Evolutionary conservation across 2,329 filamentous ascomycete species (phyloP).

Genomic region (Fusarium sacchari): DNA sequence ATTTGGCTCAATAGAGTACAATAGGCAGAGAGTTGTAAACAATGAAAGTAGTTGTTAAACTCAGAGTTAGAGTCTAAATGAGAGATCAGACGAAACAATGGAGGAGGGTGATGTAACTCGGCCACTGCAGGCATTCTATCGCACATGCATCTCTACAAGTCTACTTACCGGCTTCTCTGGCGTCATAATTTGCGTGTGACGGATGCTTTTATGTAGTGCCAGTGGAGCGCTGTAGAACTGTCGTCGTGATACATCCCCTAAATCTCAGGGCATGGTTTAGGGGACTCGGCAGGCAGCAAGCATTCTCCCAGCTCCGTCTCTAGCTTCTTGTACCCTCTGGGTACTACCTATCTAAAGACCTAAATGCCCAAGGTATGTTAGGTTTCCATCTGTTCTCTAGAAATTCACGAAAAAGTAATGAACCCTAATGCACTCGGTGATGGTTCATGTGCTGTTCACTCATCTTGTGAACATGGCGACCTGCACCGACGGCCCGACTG

Average conservation of each 20-base stretch:
- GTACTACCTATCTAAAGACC: neutral
- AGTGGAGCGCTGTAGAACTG: neutral
- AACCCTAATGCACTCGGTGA: neutral
- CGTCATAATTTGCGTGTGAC: neutral
- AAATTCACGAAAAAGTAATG: neutral
- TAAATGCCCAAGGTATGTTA: fast-evolving
- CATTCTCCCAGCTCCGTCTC: neutral
- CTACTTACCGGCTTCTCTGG: too few relatives aligned
- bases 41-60: neutral
- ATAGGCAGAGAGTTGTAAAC: neutral
- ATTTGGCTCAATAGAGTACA: neutral
- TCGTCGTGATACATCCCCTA: neutral
- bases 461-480: neutral
- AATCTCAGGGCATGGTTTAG: neutral
- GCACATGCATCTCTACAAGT: too few relatives aligned
- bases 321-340: neutral
- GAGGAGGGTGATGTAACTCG: neutral
- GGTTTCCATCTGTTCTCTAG: neutral
- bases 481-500: neutral
- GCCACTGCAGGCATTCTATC: neutral
- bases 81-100: neutral
- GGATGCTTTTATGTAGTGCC: neutral
- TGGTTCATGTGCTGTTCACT: neutral
- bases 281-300: slow-evolving; percentile 3
- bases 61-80: neutral